Base-by-base conservation (phyloP, 306 rosid genomes). In the Cicer arietinum region DNA sequence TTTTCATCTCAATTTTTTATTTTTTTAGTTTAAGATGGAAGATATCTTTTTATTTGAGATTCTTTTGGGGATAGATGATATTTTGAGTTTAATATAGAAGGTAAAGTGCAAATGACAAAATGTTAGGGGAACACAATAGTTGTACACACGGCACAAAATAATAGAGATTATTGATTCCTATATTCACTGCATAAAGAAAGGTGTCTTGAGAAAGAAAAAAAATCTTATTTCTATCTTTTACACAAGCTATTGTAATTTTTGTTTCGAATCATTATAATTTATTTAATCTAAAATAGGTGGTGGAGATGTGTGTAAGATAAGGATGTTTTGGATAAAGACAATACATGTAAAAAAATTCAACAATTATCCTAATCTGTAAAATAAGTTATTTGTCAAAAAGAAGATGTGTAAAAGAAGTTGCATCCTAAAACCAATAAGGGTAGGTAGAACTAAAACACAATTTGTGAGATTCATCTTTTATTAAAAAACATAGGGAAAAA, bases 261-360 rank as follows among this genome's bases (percentile, higher is more conserved):
- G 30, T 41, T 40, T 16, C n/a, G 20, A 40, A 40, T 40, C 35
- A 40, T 30, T 10, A 7, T 6, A 7, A 18, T 7, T 39, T 62
- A 39, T n/a, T 62, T 62, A 40, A n/a, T 10, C 25, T 16, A 63
- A 12, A 45, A 67, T 20, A 67, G 16, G 40, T 67, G 17, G 39
- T 67, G 17, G 39, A 20, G 56, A 22, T 67, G 72, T 42, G 42
- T 45, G 42, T 45, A 12, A 45, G 72, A 46, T 12, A 67, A 67
- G 73, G 42, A 47, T 67, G 53, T 67, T 67, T 67, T 25, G 54
- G 58, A 67, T 46, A 67, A 25, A 13, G 43, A 67, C 43, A 13
- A 46, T 35, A 13, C 8, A 25, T 13, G 47, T 7, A 7, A 46
- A 22, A 25, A 67, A 67, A 22, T 22, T 8, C 22, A 47, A 47